Evolutionary conservation across 768 basidiomycete species (phyloP).

Genomic region (Leccinum pellstonianum): DNA sequence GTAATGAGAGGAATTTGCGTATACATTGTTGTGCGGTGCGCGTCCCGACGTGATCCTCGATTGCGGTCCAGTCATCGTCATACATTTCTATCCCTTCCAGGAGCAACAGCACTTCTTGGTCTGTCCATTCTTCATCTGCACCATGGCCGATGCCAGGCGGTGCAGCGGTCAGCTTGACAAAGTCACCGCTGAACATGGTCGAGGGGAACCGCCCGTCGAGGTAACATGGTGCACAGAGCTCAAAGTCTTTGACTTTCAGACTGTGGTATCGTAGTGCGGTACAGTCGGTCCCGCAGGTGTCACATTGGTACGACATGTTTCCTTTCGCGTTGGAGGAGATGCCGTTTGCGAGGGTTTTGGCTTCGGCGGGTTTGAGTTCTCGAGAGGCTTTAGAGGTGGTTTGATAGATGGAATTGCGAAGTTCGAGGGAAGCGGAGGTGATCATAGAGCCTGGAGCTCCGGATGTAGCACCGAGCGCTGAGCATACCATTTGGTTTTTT

Average conservation of each 20-base stretch:
- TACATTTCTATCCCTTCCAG: conserved; percentile 99
- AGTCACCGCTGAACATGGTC: conserved; percentile 95
- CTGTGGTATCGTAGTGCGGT: conserved; percentile 87
- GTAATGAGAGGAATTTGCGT: conserved; percentile 90
- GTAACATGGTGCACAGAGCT: conserved; percentile 90
- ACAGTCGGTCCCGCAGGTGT: conserved; percentile 95
- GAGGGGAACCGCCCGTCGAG: conserved; percentile 96
- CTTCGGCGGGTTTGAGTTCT: conserved; percentile 65
- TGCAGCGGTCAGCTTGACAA: conserved; percentile 72
- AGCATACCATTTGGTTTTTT: conserved; percentile 32
- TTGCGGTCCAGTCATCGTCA: conserved; percentile 93
- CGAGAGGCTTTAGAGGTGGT: conserved; percentile 83
- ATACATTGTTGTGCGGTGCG: conserved; percentile 93
- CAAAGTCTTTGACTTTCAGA: conserved; percentile 88
- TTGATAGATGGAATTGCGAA: conserved; percentile 85
- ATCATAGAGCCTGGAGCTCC: conserved; percentile 15
- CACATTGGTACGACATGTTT: conserved; percentile 69
- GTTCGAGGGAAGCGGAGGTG: conserved; percentile 76
- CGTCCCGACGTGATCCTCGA: conserved; percentile 92
- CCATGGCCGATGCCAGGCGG: conserved; percentile 35
- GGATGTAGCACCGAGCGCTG: conserved; percentile 9
- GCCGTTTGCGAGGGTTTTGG: conserved; percentile 58
- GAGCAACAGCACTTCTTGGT: conserved; percentile 83
- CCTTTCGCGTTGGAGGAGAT: conserved; percentile 45
- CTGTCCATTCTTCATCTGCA: conserved; percentile 76